Conservation (phyloP, 768 basidiomycete species). For the Trametes maxima region DNA sequence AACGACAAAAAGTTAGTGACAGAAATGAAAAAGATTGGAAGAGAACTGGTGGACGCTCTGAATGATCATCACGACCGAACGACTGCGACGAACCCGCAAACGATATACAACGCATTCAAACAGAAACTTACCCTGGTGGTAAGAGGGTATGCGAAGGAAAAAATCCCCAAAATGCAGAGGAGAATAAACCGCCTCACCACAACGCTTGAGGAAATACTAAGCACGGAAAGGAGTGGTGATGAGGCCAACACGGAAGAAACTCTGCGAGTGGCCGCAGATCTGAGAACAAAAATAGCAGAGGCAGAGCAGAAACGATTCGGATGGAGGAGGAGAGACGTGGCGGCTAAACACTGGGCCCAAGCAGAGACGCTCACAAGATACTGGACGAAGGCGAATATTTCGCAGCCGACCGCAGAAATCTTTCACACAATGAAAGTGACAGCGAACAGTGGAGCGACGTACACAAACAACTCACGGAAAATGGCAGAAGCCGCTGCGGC, state of each 20-base stretch:
- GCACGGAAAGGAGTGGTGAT: neutral
- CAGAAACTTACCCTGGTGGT: neutral
- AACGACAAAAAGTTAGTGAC: neutral
- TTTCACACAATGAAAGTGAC: neutral
- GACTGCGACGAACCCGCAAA: neutral
- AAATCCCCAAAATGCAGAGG: neutral
- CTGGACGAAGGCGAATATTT: neutral
- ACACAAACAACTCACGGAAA: neutral
- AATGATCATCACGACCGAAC: neutral
- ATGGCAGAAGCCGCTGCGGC: neutral
- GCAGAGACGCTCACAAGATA: neutral
- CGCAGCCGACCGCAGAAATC: neutral
- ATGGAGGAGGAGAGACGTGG: neutral
- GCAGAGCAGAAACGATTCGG: neutral
- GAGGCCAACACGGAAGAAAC: neutral
- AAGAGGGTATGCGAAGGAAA: neutral
- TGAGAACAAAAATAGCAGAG: neutral
- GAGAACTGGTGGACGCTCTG: neutral
- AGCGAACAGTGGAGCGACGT: neutral
- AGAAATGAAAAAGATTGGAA: neutral
- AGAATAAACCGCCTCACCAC: neutral
- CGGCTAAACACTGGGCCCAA: neutral
- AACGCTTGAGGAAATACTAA: neutral
- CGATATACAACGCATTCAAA: neutral
- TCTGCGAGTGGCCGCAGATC: neutral